Evolutionary conservation across 805 yeast genomes (phyloP).

Genomic region (Hanseniaspora hatyaiensis): DNA sequence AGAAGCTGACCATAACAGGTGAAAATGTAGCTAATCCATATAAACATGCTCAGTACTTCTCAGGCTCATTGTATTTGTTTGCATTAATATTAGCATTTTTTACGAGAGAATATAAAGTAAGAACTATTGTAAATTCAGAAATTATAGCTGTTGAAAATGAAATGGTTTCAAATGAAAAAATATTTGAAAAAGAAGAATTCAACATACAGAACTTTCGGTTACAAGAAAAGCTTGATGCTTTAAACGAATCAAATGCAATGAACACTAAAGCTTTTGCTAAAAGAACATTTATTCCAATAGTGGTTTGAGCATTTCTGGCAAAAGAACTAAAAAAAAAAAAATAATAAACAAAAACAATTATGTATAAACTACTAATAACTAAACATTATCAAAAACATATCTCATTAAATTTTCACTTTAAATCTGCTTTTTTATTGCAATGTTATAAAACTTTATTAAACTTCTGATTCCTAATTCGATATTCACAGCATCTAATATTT

Average conservation of each 20-base stretch:
- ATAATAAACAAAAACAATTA: too few species aligned
- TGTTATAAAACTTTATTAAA: conserved; percentile 61
- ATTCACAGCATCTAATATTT: conserved; percentile 63
- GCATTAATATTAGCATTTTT: conserved; percentile 36
- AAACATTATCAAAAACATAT: too few species aligned
- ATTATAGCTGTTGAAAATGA: neutral
- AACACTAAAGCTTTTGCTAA: conserved; percentile 21
- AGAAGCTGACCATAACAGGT: conserved; percentile 33
- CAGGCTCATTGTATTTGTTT: conserved; percentile 40
- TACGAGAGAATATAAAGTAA: conserved; percentile 43
- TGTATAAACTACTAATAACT: too few species aligned
- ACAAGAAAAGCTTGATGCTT: conserved; percentile 4
- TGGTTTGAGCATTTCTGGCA: conserved; percentile 20
- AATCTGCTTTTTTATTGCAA: neutral
- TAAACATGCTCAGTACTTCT: conserved; percentile 48
- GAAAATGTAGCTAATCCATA: conserved; percentile 34
- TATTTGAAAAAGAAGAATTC: neutral
- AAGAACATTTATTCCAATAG: conserved; percentile 25
- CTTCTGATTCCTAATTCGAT: conserved; percentile 79
- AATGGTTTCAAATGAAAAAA: neutral
- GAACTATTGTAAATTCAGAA: conserved; percentile 29
- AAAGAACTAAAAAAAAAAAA: too few species aligned
- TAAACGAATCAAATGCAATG: conserved; percentile 20
- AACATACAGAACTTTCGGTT: neutral
- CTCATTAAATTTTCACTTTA: too few species aligned